phyloP scores from a whole-genome alignment of 2,329 filamentous ascomycete genomes.

The Raffaelea deltoideospora region DNA sequence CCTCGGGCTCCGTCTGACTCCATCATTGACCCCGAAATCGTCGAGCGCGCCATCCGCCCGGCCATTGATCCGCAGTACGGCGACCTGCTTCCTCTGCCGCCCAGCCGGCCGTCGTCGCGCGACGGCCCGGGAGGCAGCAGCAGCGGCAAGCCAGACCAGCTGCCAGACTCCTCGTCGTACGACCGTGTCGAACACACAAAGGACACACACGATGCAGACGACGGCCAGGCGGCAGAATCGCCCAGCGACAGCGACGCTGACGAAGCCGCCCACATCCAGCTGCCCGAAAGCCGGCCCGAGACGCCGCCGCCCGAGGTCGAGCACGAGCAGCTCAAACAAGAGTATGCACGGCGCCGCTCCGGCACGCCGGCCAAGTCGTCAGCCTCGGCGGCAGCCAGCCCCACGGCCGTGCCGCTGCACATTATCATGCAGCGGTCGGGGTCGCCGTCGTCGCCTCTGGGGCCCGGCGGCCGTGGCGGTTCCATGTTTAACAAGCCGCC shows the following conservation, averaged over 20 bases:
- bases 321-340: slow-evolving; percentile 19
- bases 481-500: slow-evolving; percentile 13
- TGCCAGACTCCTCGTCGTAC: no score
- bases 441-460: slow-evolving; percentile 24
- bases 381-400: slow-evolving; percentile 18
- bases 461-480: background rate
- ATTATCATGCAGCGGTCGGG: slow-evolving; percentile 33
- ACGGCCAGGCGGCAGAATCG: slow-evolving; percentile 13
- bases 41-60: slow-evolving; percentile 41
- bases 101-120: slow-evolving; percentile 40
- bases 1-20: slow-evolving; percentile 13
- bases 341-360: slow-evolving; percentile 27
- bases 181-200: background rate
- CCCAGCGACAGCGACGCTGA: slow-evolving; percentile 9
- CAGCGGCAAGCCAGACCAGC: no score
- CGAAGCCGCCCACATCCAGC: slow-evolving; percentile 29
- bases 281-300: slow-evolving; percentile 46
- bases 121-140: no score
- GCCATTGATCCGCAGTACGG: slow-evolving; percentile 53
- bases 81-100: slow-evolving; percentile 48
- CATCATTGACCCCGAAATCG: slow-evolving; percentile 41
- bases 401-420: slow-evolving; percentile 42
- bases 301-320: slow-evolving; percentile 36
- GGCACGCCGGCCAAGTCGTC: slow-evolving; percentile 34
- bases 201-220: background rate